Percentiles rank a stretch among this genome's conserved stretches.
Conservation (phyloP, 2,329 filamentous ascomycete genomes). For the Aquanectria penicillioides region DNA sequence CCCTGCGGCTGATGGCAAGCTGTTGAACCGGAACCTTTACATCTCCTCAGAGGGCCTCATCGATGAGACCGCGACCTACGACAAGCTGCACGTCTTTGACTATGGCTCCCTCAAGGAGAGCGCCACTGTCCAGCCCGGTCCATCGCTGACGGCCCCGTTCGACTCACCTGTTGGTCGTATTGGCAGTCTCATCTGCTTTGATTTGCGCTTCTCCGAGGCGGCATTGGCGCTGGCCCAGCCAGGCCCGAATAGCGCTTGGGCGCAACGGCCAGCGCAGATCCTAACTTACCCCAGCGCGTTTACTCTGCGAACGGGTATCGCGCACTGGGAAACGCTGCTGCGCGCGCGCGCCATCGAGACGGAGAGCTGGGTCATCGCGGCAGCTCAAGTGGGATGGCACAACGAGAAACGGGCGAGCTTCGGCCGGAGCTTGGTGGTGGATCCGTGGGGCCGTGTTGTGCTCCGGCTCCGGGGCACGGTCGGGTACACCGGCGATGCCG, state of each 20-base stretch:
- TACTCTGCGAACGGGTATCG: slow-evolving; percentile 83
- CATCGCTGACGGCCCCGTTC: slow-evolving; percentile 73
- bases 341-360: slow-evolving; percentile 87
- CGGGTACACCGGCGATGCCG: slow-evolving; percentile 27
- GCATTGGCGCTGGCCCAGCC: slow-evolving; percentile 70
- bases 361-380: slow-evolving; percentile 86
- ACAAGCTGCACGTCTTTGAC: slow-evolving; percentile 94
- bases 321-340: slow-evolving; percentile 86
- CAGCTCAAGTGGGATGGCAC: slow-evolving; percentile 79
- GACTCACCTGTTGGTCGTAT: slow-evolving; percentile 78
- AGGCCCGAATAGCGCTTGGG: slow-evolving; percentile 43
- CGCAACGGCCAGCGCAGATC: slow-evolving; percentile 68
- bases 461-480: slow-evolving; percentile 70
- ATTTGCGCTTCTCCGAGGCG: slow-evolving; percentile 85
- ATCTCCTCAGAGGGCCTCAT: slow-evolving; percentile 58
- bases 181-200: slow-evolving; percentile 88
- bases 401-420: slow-evolving; percentile 84
- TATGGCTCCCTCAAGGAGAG: slow-evolving; percentile 62
- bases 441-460: slow-evolving; percentile 85
- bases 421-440: slow-evolving; percentile 85
- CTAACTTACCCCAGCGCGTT: slow-evolving; percentile 92
- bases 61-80: slow-evolving; percentile 65
- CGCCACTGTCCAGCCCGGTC: slow-evolving; percentile 74
- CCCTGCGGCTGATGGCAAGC: slow-evolving; percentile 36
- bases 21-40: slow-evolving; percentile 65